phyloP scores from a whole-genome alignment of 176 grass and related monocot genomes.

The Eremochloa ophiuroides region DNA sequence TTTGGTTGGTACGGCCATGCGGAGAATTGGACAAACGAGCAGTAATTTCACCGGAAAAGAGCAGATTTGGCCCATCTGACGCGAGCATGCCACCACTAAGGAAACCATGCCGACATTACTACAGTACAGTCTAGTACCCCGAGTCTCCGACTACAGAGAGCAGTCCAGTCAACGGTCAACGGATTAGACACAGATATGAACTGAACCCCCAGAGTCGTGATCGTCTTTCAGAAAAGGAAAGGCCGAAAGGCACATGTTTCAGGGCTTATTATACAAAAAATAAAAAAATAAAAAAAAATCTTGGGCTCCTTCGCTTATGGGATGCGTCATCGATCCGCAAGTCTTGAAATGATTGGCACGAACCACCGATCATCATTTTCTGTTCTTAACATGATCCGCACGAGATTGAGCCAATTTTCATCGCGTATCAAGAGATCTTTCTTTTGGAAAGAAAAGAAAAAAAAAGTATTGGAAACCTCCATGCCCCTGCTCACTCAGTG shows the following conservation, averaged over 20 bases:
- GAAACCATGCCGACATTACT: too few relatives aligned
- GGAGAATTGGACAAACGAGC: neutral
- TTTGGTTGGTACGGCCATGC: neutral
- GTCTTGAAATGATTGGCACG: neutral
- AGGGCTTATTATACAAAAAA: neutral
- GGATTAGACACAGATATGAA: neutral
- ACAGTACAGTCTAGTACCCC: too few relatives aligned
- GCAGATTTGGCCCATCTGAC: too few relatives aligned
- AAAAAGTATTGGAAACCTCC: too few relatives aligned
- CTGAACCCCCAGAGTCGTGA: neutral
- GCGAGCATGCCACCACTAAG: neutral
- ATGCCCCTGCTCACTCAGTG: too few relatives aligned
- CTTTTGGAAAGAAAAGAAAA: neutral
- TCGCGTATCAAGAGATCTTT: neutral
- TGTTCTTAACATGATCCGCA: neutral
- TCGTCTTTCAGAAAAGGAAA: neutral
- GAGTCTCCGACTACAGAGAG: neutral
- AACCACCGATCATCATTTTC: neutral
- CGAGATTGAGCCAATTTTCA: neutral
- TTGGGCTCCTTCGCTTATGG: neutral
- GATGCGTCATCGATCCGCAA: neutral
- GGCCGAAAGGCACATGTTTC: neutral
- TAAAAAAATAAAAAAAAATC: neutral
- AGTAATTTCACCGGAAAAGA: neutral
- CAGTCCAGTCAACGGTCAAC: neutral